Base-by-base conservation (phyloP, 257 asterid species). In the Solanum chilense region DNA sequence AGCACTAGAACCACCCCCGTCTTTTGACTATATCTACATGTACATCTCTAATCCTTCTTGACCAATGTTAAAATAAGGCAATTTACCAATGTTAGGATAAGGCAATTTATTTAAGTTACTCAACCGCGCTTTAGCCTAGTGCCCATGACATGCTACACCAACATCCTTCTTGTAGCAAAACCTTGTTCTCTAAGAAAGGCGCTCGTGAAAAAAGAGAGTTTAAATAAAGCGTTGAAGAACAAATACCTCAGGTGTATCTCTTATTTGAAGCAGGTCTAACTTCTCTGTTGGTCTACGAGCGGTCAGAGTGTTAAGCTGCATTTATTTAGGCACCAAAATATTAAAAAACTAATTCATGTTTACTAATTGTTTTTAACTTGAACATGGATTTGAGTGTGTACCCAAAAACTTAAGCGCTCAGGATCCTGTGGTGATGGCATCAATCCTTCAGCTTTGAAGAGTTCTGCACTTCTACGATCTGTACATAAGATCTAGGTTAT, bases 341-440 rank as follows among this genome's bases (percentile, higher is more conserved):
- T 60, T 66, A 73, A 73, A 62, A 33, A 44, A 44, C 52, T 39
- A 35, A 29, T 12, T 45, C 85, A 83, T 70, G 31, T 20, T 39
- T 35, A 47, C n/a, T 18, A n/a, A 6, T 85, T 45, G n/a, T 85
- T 60, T 86, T 84, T 74, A 85, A 86, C 60, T 41, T 60, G 45
- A 88, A 90, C 25, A 81, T 71, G 64, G 41, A 75, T 31, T 64
- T 45, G 88, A 27, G 52, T 62, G 71, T 86, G 75, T 97, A 97
- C 99, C 99, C 99, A 97, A 89, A 97, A 97, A 92, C 99, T 97
- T 89, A 97, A 95, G 85, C 92, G 93, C 91, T 95, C 99, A 7
- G 98, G 98, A 90, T 97, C 98, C 83, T 81, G 92, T 73, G 96
- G 85, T 21, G 96, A 23, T 66, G 99, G 99, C 97, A 94, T 93